These are phyloP conservation scores for Kluyveromyces aestuarii DNA, from an alignment of 805 yeast genomes.

Conservation along the genomic window DNA sequence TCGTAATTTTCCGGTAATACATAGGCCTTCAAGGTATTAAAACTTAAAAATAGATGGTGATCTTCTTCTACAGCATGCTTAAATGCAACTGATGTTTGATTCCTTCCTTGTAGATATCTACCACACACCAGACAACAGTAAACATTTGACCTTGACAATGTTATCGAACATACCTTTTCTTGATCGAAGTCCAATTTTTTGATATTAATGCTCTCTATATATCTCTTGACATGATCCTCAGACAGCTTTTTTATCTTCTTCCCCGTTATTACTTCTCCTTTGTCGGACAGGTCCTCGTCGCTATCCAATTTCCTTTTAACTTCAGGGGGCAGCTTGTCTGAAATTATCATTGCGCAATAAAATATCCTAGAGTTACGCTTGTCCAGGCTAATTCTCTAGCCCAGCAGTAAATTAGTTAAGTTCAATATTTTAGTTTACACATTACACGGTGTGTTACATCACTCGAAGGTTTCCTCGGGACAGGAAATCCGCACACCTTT, in stretches of 20 bases:
- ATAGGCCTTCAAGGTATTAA: slow-evolving; percentile 41
- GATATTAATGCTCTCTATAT: slow-evolving; percentile 24
- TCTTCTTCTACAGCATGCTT: slow-evolving; percentile 52
- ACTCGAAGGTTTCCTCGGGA: background rate
- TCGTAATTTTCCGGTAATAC: slow-evolving; percentile 54
- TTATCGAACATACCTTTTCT: slow-evolving; percentile 55
- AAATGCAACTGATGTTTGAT: slow-evolving; percentile 55
- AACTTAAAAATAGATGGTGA: slow-evolving; percentile 56
- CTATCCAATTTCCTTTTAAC: background rate
- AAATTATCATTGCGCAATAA: background rate
- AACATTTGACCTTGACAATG: slow-evolving; percentile 51
- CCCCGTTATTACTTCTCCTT: background rate
- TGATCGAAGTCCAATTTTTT: slow-evolving; percentile 53
- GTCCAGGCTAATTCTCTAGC: too few species aligned
- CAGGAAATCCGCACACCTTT: background rate
- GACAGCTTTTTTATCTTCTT: background rate
- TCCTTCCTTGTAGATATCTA: slow-evolving; percentile 61
- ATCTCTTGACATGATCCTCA: background rate
- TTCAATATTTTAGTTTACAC: too few species aligned
- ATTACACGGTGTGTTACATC: too few species aligned
- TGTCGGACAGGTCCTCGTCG: background rate
- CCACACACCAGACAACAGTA: slow-evolving; percentile 73
- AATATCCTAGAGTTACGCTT: background rate
- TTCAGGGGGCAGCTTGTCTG: background rate
- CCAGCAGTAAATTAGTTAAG: too few species aligned